Evolutionary conservation across 805 yeast species (phyloP).

Genomic region (Metschnikowia orientalis): DNA sequence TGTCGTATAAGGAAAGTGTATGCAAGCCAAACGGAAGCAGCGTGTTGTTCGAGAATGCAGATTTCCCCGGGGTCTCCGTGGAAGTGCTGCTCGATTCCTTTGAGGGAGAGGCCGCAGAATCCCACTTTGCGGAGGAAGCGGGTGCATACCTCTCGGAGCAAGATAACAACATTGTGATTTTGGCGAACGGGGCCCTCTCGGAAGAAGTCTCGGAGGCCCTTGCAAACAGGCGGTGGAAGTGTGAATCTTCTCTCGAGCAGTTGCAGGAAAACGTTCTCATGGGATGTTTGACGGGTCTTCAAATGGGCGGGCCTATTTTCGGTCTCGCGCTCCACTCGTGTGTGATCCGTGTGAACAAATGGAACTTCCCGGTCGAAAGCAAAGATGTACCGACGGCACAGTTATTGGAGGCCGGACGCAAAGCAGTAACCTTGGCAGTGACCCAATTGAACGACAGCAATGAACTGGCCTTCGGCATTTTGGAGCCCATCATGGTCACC

Average conservation of each 20-base stretch:
- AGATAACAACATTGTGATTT: conserved; percentile 46
- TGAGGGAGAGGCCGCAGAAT: conserved; percentile 34
- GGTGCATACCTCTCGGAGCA: conserved; percentile 36
- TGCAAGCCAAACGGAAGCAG: conserved; percentile 19
- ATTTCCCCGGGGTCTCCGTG: conserved; percentile 20
- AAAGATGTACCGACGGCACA: conserved; percentile 28
- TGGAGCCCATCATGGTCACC: conserved; percentile 88
- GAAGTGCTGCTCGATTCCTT: conserved; percentile 31
- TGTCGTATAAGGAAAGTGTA: conserved; percentile 79
- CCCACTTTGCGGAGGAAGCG: conserved; percentile 34
- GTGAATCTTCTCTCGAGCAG: conserved; percentile 41
- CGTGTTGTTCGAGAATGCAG: conserved; percentile 17
- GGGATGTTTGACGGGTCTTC: conserved; percentile 59
- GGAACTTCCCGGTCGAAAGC: conserved; percentile 54
- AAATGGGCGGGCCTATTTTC: conserved; percentile 61
- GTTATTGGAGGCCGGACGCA: conserved; percentile 42
- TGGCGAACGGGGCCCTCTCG: conserved; percentile 31
- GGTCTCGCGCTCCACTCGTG: conserved; percentile 58
- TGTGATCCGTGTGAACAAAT: conserved; percentile 47
- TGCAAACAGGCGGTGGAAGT: conserved; percentile 47
- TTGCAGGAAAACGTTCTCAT: conserved; percentile 52
- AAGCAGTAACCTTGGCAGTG: conserved; percentile 28
- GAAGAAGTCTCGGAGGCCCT: conserved; percentile 20
- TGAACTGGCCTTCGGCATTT: conserved; percentile 41
- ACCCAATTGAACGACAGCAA: conserved; percentile 16